phyloP scores from a whole-genome alignment of 2,329 filamentous ascomycete species.

The Gyromitra esculenta region DNA sequence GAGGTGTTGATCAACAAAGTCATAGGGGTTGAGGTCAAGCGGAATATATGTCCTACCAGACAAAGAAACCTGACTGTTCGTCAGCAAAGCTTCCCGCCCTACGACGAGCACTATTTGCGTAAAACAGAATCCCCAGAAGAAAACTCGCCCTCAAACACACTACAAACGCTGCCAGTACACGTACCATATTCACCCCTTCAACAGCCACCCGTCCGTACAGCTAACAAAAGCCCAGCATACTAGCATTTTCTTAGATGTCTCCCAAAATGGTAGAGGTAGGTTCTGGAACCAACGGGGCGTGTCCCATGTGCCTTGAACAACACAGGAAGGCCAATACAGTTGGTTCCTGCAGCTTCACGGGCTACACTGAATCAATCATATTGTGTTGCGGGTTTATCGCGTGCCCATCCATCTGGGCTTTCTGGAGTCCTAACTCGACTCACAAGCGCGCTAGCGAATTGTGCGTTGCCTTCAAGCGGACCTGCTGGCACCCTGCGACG shows the following conservation, averaged over 20 bases:
- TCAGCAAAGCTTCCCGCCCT: slow-evolving; percentile 7
- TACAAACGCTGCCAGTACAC: slow-evolving; percentile 26
- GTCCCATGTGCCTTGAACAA: slow-evolving; percentile 9
- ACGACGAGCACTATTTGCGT: slow-evolving; percentile 36
- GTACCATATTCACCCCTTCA: slow-evolving; percentile 14
- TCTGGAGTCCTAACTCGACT: slow-evolving; percentile 9
- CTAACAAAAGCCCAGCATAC: slow-evolving; percentile 5
- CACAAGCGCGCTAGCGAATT: slow-evolving; percentile 35
- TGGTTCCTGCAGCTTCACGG: slow-evolving; percentile 45
- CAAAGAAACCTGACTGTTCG: slow-evolving; percentile 20
- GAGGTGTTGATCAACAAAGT: slow-evolving; percentile 1
- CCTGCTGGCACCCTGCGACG: slow-evolving; percentile 22
- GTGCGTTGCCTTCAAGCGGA: slow-evolving; percentile 25
- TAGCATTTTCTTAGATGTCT: slow-evolving; percentile 13
- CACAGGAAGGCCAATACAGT: slow-evolving; percentile 2
- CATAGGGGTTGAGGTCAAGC: slow-evolving; percentile 1
- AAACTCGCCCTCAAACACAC: neutral
- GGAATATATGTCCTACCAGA: slow-evolving; percentile 22
- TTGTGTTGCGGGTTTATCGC: slow-evolving; percentile 45
- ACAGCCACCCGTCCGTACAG: neutral
- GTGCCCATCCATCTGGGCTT: slow-evolving; percentile 25
- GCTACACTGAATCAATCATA: slow-evolving; percentile 19
- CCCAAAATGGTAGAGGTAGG: slow-evolving; percentile 15
- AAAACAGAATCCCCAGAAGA: slow-evolving; percentile 9
- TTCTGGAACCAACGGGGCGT: slow-evolving; percentile 30